These are phyloP conservation scores for Fusarium albidum DNA, from an alignment of 2,329 filamentous ascomycete species.

Conservation along the genomic window DNA sequence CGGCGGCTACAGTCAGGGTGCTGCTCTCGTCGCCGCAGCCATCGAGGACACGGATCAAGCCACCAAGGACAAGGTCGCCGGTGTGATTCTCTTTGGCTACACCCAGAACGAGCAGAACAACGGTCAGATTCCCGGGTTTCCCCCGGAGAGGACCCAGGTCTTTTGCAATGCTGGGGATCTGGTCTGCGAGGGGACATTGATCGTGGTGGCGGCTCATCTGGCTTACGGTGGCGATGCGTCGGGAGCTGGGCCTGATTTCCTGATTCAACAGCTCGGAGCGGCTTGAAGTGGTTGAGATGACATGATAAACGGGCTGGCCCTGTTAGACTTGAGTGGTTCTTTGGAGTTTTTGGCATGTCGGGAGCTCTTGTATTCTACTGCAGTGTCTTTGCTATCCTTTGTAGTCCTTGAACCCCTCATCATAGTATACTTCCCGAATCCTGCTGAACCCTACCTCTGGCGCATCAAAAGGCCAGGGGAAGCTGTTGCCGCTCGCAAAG, in stretches of 20 bases:
- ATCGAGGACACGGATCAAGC: slow-evolving; percentile 44
- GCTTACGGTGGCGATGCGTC: slow-evolving; percentile 19
- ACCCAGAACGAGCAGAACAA: slow-evolving; percentile 53
- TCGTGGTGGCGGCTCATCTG: slow-evolving; percentile 28
- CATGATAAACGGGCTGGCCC: too few species aligned
- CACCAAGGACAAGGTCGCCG: slow-evolving; percentile 47
- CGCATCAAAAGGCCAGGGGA: slow-evolving; percentile 34
- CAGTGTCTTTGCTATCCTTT: not conserved
- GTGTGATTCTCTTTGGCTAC: slow-evolving; percentile 50
- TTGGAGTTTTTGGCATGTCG: too few species aligned
- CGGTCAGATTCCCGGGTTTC: slow-evolving; percentile 50
- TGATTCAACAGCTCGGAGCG: slow-evolving; percentile 28
- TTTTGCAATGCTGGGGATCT: slow-evolving; percentile 49
- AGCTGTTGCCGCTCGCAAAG: slow-evolving; percentile 33
- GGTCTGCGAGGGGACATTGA: slow-evolving; percentile 48
- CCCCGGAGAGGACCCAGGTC: slow-evolving; percentile 45
- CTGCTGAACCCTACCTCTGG: slow-evolving; percentile 32
- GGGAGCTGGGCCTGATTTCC: slow-evolving; percentile 16
- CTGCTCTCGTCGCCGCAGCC: slow-evolving; percentile 52
- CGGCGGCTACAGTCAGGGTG: slow-evolving; percentile 53
- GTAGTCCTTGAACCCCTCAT: slow-evolving; percentile 29
- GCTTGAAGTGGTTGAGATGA: not conserved
- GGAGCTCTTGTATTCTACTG: too few species aligned
- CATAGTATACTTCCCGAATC: slow-evolving; percentile 31
- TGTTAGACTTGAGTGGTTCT: too few species aligned